These are phyloP conservation scores for Talaromyces nanjingensis DNA, from an alignment of 495 filamentous ascomycete genomes.

Conservation along the genomic window DNA sequence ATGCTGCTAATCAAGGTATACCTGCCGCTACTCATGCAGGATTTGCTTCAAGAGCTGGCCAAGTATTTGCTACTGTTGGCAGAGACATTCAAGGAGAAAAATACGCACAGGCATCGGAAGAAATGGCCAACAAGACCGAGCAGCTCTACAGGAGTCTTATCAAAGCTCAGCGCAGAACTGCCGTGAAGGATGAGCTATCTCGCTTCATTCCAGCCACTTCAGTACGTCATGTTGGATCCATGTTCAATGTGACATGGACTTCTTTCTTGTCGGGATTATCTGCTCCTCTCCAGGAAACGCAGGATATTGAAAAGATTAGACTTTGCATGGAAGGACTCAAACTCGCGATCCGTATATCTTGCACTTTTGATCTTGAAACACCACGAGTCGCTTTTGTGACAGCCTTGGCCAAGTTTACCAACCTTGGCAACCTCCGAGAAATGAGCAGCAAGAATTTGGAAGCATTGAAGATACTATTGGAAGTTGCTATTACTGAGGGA, in stretches of 20 bases:
- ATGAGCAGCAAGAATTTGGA: conserved; percentile 97
- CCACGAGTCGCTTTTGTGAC: conserved; percentile 91
- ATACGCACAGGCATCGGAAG: conserved; percentile 87
- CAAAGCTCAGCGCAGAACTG: conserved; percentile 71
- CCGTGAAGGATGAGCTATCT: conserved; percentile 56
- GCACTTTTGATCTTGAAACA: conserved; percentile 85
- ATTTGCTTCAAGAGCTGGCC: conserved; percentile 78
- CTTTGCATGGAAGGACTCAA: conserved; percentile 94
- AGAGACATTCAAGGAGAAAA: conserved; percentile 90
- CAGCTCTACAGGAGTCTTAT: conserved; percentile 89
- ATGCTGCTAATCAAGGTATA: conserved; percentile 65
- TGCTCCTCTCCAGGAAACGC: conserved; percentile 81
- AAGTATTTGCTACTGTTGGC: conserved; percentile 82
- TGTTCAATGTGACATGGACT: conserved; percentile 99
- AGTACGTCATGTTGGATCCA: conserved; percentile 89
- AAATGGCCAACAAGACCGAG: conserved; percentile 83
- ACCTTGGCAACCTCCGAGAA: conserved; percentile 88
- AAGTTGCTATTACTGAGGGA: conserved; percentile 86
- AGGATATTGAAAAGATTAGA: conserved; percentile 83
- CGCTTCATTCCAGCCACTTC: conserved; percentile 90
- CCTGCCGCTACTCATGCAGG: conserved; percentile 51
- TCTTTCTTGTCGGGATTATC: conserved; percentile 92
- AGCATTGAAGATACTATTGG: conserved; percentile 81
- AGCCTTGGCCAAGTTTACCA: conserved; percentile 86
- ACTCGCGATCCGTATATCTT: conserved; percentile 84